Evolutionary conservation across 73 alveolate species (phyloP), one percentile per base, ranked within the genome.

Genomic region (Paramecium biaurelia): DNA sequence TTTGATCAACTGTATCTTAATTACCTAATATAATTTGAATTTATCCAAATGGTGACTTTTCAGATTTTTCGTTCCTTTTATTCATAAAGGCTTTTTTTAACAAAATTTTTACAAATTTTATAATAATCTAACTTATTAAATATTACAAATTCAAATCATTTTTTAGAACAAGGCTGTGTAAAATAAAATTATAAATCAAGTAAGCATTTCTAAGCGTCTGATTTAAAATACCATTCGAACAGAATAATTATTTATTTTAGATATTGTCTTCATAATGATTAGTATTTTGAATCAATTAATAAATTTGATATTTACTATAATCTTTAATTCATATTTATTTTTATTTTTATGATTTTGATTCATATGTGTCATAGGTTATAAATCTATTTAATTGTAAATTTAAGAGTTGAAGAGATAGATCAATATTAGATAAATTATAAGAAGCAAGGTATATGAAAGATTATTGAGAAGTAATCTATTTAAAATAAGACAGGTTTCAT

Each of bases 81-180:
- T 30, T 1, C 20, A 15, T 30, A 28, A n/a, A 8, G 45, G 32
- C 38, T 72, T 72, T 70, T 72, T 70, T 72, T 72, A 15, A 67
- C 63, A 18, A 72, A 70, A 72, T 42, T 34, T 67, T 34, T 1
- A 32, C n/a, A 37, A 72, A 18, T 12, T 35, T 72, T 15, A 72
- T 72, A 70, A 28, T 70, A 15, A 72, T 72, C 12, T 14, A 24
- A 63, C 26, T 12, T 21, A 23, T 58, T 20, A 58, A 21, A 47
- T 12, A 12, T 3, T 12, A 3, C 3, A 5, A 15, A 14, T 38
- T 38, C 12, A 53, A 74, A 34, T 97, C 96, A 98, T 93, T 99
- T 96, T n/a, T n/a, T n/a, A n/a, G n/a, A n/a, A n/a, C n/a, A n/a
- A n/a, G n/a, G n/a, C n/a, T n/a, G n/a, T n/a, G n/a, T n/a, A n/a